Percentiles rank a stretch among this genome's conserved stretches.
phyloP scores from a whole-genome alignment of 306 rosid genomes.

The Dryas alaskensis region DNA sequence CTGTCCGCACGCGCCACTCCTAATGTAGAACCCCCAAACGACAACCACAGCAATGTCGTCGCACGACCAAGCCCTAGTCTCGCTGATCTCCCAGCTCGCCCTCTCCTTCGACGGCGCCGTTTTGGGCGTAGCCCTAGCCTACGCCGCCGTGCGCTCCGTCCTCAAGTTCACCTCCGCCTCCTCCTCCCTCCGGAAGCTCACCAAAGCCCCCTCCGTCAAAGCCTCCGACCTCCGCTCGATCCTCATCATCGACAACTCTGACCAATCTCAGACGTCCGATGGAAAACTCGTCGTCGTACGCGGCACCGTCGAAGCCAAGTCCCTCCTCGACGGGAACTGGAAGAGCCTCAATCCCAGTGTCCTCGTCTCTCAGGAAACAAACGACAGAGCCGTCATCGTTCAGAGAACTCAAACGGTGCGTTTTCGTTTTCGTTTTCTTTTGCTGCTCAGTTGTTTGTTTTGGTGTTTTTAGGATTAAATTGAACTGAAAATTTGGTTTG shows the following conservation, averaged over 20 bases:
- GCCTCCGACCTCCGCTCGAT: slow-evolving; percentile 83
- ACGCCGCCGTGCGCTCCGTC: slow-evolving; percentile 59
- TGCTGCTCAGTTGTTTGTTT: neutral
- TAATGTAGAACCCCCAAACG: neutral
- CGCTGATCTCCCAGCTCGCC: slow-evolving; percentile 65
- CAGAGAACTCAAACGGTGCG: slow-evolving; percentile 73
- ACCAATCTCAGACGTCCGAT: slow-evolving; percentile 26
- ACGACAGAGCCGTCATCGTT: slow-evolving; percentile 66
- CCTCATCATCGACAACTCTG: slow-evolving; percentile 32
- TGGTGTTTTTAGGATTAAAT: neutral
- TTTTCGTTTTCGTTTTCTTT: neutral
- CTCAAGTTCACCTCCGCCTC: slow-evolving; percentile 44
- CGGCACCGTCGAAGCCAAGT: slow-evolving; percentile 69
- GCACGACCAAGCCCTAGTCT: slow-evolving; percentile 61
- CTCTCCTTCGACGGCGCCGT: slow-evolving; percentile 83
- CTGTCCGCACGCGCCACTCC: neutral
- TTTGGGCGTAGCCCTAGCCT: slow-evolving; percentile 66
- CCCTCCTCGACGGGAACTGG: slow-evolving; percentile 57
- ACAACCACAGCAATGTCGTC: slow-evolving; percentile 50
- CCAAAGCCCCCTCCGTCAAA: slow-evolving; percentile 50
- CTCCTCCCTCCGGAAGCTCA: slow-evolving; percentile 56
- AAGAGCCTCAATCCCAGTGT: slow-evolving; percentile 42
- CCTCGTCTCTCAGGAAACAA: slow-evolving; percentile 57
- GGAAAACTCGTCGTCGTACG: slow-evolving; percentile 53
- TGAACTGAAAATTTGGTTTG: neutral